Base-by-base conservation (phyloP, 1,284 basidiomycete genomes). In the Fomitopsis betulina region DNA sequence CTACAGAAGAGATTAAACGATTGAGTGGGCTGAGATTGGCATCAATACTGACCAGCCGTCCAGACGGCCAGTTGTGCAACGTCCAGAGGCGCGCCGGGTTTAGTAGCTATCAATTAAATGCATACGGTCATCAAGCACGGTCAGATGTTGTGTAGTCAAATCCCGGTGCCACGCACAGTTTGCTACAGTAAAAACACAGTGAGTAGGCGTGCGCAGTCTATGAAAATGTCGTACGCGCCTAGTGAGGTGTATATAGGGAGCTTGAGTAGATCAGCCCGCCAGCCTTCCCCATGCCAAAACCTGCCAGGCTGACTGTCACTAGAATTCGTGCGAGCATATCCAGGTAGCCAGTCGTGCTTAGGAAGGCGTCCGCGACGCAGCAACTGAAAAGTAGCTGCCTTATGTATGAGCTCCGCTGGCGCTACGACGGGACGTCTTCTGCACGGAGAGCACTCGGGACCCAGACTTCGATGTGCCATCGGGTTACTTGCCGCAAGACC, bases 11-110 rank as follows among this genome's bases (percentile, higher is more conserved):
- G 3, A 6, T 27, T 21, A 30, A 21, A 33, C 10, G 43, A 30
- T 21, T 51, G 19, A 33, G 17, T 17, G 3, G 9, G 8, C 9
- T 12, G 43, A 15, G 30, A 21, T 27, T n/a, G 12, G n/a, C 30
- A 10, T 37, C 35, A 37, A 37, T 1, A 37, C 54, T 9, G 38
- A 59, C 58, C 58, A 13, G 51, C 17, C 9, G 55, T 35, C 19
- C 56, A 49, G 7, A 59, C 54, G 32, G 53, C 53, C n/a, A 59
- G 30, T n/a, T 32, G 39, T 8, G 58, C 32, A 17, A 9, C 1
- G n/a, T 19, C 8, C 5, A 25, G 40, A 43, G 40, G 10, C 9
- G 35, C 35, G 13, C 13, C 13, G 35, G 5, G 35, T 19, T 43
- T 19, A 12, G 40, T n/a, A 43, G 19, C 35, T 37, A 37, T 37